phyloP scores from a whole-genome alignment of 352 stramenopile genomes.

The Phytophthora pinifolia region DNA sequence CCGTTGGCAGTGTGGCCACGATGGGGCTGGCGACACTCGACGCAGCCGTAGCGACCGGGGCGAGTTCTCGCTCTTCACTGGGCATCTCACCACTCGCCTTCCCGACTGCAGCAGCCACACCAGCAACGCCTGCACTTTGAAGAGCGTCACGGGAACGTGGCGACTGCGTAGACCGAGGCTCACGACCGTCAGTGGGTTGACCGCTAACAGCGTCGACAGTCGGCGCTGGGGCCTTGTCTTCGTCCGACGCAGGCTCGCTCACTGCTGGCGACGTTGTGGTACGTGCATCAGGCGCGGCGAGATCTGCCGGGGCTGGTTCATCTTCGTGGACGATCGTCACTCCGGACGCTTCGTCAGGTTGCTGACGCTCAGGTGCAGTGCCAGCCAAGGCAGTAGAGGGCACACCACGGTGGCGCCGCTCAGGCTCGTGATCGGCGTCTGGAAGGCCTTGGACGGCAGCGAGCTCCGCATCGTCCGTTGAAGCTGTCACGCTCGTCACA shows the following conservation, averaged over 20 bases:
- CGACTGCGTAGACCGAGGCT: background rate
- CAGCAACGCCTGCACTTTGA: background rate
- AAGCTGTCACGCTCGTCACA: no score
- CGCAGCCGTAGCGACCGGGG: background rate
- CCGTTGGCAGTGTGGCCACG: background rate
- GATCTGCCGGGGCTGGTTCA: no score
- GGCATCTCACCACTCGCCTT: background rate
- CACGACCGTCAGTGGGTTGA: conserved; percentile 5
- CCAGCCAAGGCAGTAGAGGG: background rate
- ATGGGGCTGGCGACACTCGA: background rate
- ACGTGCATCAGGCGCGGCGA: no score
- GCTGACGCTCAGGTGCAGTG: background rate
- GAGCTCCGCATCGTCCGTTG: no score
- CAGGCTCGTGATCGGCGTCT: background rate
- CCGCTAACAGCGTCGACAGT: background rate
- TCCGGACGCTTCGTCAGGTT: background rate
- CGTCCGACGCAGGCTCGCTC: background rate
- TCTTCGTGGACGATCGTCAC: background rate
- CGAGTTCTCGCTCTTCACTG: background rate
- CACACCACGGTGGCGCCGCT: background rate
- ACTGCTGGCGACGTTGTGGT: background rate
- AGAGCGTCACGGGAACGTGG: background rate
- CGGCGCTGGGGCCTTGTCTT: conserved; percentile 6
- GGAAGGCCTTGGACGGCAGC: background rate
- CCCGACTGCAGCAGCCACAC: background rate